A percentile compares a stretch with the other conserved stretches of the same genome.
Evolutionary conservation across 2,329 filamentous ascomycete species (phyloP).

Genomic region (Penicillium brasilianum): DNA sequence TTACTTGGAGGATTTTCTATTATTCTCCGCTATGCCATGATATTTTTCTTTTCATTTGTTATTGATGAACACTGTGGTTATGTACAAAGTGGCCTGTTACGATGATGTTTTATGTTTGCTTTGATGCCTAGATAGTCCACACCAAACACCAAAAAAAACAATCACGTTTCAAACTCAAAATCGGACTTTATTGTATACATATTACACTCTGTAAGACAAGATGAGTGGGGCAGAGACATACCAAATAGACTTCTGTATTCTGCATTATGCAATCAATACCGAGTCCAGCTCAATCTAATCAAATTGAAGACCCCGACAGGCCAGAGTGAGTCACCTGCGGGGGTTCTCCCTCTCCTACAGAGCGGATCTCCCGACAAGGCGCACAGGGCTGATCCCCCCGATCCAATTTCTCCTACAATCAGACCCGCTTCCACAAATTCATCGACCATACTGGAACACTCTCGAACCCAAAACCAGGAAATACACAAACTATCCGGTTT

Average conservation of each 20-base stretch:
- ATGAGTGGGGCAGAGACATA: background rate
- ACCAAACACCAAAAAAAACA: slow-evolving; percentile 7
- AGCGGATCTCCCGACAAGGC: slow-evolving; percentile 14
- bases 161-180: background rate
- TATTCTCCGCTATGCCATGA: background rate
- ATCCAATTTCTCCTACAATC: background rate
- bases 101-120: slow-evolving; percentile 4
- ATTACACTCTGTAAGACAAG: no score
- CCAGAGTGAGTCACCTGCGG: slow-evolving; percentile 7
- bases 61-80: background rate
- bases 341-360: background rate
- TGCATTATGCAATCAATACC: background rate
- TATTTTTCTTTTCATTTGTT: slow-evolving; percentile 14
- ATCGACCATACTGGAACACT: background rate
- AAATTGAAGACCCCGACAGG: background rate
- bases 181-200: background rate
- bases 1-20: background rate
- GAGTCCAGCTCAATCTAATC: background rate
- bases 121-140: slow-evolving; percentile 8
- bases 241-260: background rate
- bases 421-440: background rate
- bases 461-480: background rate
- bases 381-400: background rate
- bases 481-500: background rate
- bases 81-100: slow-evolving; percentile 1